A percentile compares a stretch with the other conserved stretches of the same genome.
phyloP scores from a whole-genome alignment of 1,284 basidiomycete species.

The Ceratobasidium sp. region DNA sequence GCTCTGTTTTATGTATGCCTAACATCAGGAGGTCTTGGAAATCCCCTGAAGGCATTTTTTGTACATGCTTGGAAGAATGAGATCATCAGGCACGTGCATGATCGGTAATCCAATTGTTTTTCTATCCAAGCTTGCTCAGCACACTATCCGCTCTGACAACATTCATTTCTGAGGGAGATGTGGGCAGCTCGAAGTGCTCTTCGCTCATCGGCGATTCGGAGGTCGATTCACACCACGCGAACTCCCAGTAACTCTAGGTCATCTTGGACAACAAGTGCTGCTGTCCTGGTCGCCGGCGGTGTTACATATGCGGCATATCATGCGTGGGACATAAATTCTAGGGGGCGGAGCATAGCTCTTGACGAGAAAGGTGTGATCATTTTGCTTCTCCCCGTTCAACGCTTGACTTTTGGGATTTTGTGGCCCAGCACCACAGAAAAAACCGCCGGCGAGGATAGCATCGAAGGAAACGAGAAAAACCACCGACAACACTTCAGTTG shows the following conservation, averaged over 20 bases:
- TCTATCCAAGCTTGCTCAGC: slow-evolving; percentile 14
- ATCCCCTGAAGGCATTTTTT: background rate
- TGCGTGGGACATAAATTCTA: background rate
- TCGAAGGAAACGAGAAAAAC: background rate
- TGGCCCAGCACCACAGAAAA: background rate
- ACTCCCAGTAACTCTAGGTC: background rate
- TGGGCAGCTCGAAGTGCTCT: slow-evolving; percentile 9
- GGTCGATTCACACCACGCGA: slow-evolving; percentile 6
- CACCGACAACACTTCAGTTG: background rate
- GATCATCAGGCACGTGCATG: slow-evolving; percentile 5
- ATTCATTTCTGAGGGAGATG: background rate
- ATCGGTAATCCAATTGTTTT: slow-evolving; percentile 37
- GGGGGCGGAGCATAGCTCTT: background rate
- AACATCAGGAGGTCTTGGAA: background rate
- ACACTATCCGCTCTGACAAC: background rate
- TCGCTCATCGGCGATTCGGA: background rate
- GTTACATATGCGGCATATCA: slow-evolving; percentile 29
- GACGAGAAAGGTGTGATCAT: background rate
- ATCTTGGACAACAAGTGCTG: background rate
- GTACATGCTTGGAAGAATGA: background rate
- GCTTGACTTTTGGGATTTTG: background rate
- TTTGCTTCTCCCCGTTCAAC: too few relatives aligned
- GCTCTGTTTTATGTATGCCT: background rate
- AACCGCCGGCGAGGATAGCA: background rate
- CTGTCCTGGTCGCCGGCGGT: background rate